Conservation (phyloP, 2,329 filamentous ascomycete genomes). For the Herpomyces periplanetae region DNA sequence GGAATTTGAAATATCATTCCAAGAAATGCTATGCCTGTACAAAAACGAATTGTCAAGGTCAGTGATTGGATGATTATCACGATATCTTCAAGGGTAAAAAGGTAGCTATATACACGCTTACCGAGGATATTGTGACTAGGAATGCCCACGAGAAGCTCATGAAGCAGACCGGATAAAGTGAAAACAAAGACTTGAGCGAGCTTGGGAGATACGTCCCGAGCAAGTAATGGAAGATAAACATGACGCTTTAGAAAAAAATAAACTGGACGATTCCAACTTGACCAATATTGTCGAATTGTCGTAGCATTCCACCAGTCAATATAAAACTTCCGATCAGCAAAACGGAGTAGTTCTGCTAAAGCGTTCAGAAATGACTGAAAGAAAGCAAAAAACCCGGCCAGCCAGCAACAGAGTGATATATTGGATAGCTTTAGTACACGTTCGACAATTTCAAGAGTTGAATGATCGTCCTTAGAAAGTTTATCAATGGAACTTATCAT, state of each 20-base stretch:
- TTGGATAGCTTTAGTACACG: slow-evolving; percentile 76
- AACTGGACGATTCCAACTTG: slow-evolving; percentile 87
- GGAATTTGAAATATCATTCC: slow-evolving; percentile 85
- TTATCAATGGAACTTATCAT: slow-evolving; percentile 62
- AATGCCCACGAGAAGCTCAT: slow-evolving; percentile 67
- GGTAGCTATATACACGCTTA: slow-evolving; percentile 8
- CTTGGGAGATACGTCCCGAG: slow-evolving; percentile 31
- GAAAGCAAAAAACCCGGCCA: slow-evolving; percentile 79
- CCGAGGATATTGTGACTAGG: slow-evolving; percentile 77
- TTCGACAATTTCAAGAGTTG: slow-evolving; percentile 51
- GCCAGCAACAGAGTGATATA: slow-evolving; percentile 80
- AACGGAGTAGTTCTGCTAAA: slow-evolving; percentile 50
- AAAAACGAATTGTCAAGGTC: slow-evolving; percentile 3
- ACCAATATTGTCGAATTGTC: slow-evolving; percentile 59
- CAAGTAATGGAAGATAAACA: slow-evolving; percentile 54
- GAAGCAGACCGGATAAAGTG: slow-evolving; percentile 45
- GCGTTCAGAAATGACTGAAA: slow-evolving; percentile 82
- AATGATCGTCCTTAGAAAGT: slow-evolving; percentile 36
- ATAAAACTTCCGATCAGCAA: slow-evolving; percentile 80
- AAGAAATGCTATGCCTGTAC: slow-evolving; percentile 41
- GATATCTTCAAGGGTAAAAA: not conserved
- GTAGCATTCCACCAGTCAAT: slow-evolving; percentile 91
- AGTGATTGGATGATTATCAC: not conserved
- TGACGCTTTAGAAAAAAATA: slow-evolving; percentile 88
- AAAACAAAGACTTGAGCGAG: slow-evolving; percentile 48